Conservation (phyloP, 1,284 basidiomycete genomes). For the Limonomyces culmigenus region DNA sequence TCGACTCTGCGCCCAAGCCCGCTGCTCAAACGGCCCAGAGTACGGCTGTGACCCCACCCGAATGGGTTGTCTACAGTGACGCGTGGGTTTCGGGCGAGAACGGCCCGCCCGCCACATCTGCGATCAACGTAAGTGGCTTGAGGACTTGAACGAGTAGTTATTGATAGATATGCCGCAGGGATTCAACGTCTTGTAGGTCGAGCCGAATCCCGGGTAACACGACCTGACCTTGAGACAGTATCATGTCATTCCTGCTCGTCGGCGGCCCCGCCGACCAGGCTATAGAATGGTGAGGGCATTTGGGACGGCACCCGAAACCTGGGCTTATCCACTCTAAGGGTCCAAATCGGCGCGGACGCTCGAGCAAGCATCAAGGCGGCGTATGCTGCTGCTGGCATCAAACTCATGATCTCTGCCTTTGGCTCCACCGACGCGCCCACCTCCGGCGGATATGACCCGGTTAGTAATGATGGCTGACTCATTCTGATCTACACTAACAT, state of each 20-base stretch:
- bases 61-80: slow-evolving; percentile 27
- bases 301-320: too few species aligned
- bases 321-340: slow-evolving; percentile 22
- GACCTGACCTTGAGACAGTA: too few species aligned
- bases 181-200: too few species aligned
- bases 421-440: slow-evolving; percentile 36
- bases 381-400: slow-evolving; percentile 28
- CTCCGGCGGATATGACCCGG: slow-evolving; percentile 20
- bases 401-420: slow-evolving; percentile 29
- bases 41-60: slow-evolving; percentile 18
- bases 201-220: too few species aligned
- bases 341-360: slow-evolving; percentile 15
- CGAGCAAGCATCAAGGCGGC: slow-evolving; percentile 20
- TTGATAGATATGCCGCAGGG: too few species aligned
- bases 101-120: too few species aligned
- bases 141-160: too few species aligned
- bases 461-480: too few species aligned
- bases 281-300: too few species aligned
- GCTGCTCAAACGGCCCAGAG: slow-evolving; percentile 10
- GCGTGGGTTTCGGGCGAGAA: slow-evolving; percentile 19
- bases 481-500: too few species aligned
- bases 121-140: too few species aligned
- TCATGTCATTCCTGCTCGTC: slow-evolving; percentile 23
- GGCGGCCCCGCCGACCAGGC: slow-evolving; percentile 29
- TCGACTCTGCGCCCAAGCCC: slow-evolving; percentile 7